These are phyloP conservation scores for Chrysoporthe deuterocubensis DNA, from an alignment of 2,329 filamentous ascomycete genomes.

Conservation along the genomic window DNA sequence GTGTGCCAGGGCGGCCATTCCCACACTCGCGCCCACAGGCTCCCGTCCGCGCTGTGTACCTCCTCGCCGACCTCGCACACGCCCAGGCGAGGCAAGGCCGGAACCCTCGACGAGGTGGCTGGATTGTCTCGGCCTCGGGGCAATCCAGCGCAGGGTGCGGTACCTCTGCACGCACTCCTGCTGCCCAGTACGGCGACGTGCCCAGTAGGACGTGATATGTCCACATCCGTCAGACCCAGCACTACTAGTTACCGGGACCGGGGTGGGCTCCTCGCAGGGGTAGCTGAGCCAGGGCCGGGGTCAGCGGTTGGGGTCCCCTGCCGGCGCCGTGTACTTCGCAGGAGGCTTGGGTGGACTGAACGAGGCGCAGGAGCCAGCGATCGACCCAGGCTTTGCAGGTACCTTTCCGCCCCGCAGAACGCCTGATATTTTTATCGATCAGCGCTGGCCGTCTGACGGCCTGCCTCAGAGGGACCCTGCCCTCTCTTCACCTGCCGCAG, in stretches of 20 bases:
- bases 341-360: conserved; percentile 15
- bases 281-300: neutral
- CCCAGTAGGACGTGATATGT: neutral
- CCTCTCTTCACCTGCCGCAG: too few relatives aligned
- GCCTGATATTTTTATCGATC: conserved; percentile 28
- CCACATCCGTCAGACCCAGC: conserved; percentile 18
- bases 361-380: conserved; percentile 25
- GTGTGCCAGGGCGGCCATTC: conserved; percentile 6
- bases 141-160: conserved; percentile 10
- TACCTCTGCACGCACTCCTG: neutral
- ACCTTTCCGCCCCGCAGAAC: conserved; percentile 7
- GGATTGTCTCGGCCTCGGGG: conserved; percentile 10
- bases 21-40: neutral
- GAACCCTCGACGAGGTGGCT: conserved; percentile 20
- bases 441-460: conserved; percentile 20
- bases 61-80: neutral
- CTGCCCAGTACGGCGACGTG: too few relatives aligned
- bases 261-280: neutral
- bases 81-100: neutral
- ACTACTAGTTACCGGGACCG: neutral
- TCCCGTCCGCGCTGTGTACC: neutral
- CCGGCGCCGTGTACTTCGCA: neutral
- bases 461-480: neutral
- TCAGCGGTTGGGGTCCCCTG: conserved; percentile 9
- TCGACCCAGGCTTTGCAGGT: conserved; percentile 4